Percentiles rank a stretch among this genome's conserved stretches.
phyloP scores from a whole-genome alignment of 768 basidiomycete genomes.

The Piloderma croceum region DNA sequence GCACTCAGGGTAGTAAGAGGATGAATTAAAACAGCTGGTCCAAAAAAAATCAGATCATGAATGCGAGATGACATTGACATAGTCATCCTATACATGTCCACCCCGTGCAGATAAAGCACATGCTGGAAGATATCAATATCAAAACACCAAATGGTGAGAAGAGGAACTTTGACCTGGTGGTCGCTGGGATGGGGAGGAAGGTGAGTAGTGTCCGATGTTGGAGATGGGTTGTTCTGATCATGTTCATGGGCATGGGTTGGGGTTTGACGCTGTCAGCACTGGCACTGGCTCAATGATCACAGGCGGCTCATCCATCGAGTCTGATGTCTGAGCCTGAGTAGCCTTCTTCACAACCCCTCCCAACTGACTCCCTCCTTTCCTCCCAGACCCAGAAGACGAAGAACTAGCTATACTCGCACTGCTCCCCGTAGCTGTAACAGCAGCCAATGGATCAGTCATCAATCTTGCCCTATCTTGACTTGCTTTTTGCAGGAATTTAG shows the following conservation, averaged over 20 bases:
- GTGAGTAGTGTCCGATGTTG: too few species aligned
- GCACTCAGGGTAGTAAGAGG: too few species aligned
- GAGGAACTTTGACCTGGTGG: too few species aligned
- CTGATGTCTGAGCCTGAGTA: conserved; percentile 10
- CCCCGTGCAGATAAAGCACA: too few species aligned
- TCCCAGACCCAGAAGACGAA: conserved; percentile 34
- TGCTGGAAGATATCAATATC: too few species aligned
- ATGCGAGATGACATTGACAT: too few species aligned
- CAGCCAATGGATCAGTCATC: conserved; percentile 32
- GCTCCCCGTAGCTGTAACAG: conserved; percentile 27
- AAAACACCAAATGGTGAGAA: too few species aligned
- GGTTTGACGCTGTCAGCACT: too few species aligned
- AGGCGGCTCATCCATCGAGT: conserved; percentile 45
- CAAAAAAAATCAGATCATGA: too few species aligned
- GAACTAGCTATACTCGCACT: conserved; percentile 36
- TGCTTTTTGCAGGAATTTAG: conserved; percentile 64
- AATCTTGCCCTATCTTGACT: conserved; percentile 57
- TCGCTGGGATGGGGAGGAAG: too few species aligned
- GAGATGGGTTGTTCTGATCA: conserved; percentile 55
- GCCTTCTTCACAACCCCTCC: conserved; percentile 26
- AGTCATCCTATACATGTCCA: too few species aligned
- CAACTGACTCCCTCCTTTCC: conserved; percentile 33
- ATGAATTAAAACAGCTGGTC: too few species aligned
- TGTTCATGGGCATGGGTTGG: conserved; percentile 48
- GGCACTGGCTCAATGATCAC: conserved; percentile 67